phyloP scores from a whole-genome alignment of 148 eudicot species.

The Rhododendron kiyosumense region DNA sequence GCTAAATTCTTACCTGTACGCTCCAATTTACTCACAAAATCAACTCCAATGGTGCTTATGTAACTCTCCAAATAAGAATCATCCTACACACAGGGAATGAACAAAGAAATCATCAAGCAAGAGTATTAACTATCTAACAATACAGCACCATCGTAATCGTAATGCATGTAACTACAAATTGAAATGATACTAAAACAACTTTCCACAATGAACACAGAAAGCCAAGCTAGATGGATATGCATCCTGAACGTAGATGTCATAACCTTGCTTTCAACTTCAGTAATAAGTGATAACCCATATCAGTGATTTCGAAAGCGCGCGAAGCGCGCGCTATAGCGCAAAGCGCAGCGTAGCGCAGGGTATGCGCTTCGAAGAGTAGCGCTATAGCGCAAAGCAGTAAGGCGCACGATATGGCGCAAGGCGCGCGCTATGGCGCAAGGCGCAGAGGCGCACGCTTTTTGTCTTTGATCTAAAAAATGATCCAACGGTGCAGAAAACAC shows the following conservation, averaged over 20 bases:
- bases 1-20: not conserved
- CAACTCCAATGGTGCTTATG: conserved; percentile 42
- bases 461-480: too few species aligned
- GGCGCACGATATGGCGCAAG: too few species aligned
- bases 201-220: not conserved
- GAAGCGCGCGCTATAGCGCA: too few species aligned
- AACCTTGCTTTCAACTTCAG: not conserved
- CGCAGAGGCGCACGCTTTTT: too few species aligned
- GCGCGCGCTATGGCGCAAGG: too few species aligned
- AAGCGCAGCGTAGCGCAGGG: too few species aligned
- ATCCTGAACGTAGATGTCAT: not conserved
- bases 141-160: not conserved
- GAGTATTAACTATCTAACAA: not conserved
- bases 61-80: conserved; percentile 40
- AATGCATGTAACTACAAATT: not conserved
- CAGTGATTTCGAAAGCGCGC: too few species aligned
- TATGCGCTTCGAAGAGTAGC: too few species aligned
- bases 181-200: not conserved
- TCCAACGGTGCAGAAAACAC: too few species aligned
- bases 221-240: not conserved
- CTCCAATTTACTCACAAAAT: conserved; percentile 24
- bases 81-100: conserved; percentile 14
- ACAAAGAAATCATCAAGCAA: not conserved
- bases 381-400: too few species aligned
- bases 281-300: not conserved